Evolutionary conservation across 345 rosid species (phyloP), one percentile per base, ranked within the genome.

Genomic region (Geranium rotundifolium): DNA sequence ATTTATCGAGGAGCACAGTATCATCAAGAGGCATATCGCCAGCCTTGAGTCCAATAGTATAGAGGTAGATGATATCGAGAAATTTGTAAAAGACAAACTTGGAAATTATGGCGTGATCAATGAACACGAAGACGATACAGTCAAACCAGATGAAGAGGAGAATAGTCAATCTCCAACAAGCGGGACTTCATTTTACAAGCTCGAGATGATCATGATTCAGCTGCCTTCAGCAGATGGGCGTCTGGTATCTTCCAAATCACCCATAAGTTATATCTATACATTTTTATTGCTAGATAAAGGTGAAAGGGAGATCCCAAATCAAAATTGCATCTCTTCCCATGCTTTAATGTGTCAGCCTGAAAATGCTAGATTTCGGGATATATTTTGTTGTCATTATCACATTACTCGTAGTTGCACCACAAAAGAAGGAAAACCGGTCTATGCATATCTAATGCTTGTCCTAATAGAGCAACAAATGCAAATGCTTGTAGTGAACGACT

Each of bases 131-230:
- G 69, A 54, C 29, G 52, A 23, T 9, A 46, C 74, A 72, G 58
- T 55, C 58, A 23, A 23, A 63, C 78, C 78, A 60, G 71, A 74
- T 59, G 80, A 83, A 61, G 50, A 64, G 12, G 72, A 67, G 67
- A 66, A 76, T 62, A 75, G 74, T 69, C 81, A 77, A 67, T 72
- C 60, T 57, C 66, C 69, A 17, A 74, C 41, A 63, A 85, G 61
- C 54, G 81, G 77, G 71, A 79, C 82, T 19, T 74, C 85, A 7
- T 86, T 78, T 82, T 93, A 88, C 86, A 93, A 86, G 77, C 76
- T 93, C 71, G 99, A 89, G 79, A 81, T 88, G 73, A 75, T 76
- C 52, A 81, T 86, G 72, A 82, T 93, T 75, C 88, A 83, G 71
- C 82, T 90, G 56, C 81, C 87, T 73, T 79, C 92, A 57, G 86